phyloP scores from a whole-genome alignment of 768 basidiomycete genomes.

The Leccinum barrowsii region DNA sequence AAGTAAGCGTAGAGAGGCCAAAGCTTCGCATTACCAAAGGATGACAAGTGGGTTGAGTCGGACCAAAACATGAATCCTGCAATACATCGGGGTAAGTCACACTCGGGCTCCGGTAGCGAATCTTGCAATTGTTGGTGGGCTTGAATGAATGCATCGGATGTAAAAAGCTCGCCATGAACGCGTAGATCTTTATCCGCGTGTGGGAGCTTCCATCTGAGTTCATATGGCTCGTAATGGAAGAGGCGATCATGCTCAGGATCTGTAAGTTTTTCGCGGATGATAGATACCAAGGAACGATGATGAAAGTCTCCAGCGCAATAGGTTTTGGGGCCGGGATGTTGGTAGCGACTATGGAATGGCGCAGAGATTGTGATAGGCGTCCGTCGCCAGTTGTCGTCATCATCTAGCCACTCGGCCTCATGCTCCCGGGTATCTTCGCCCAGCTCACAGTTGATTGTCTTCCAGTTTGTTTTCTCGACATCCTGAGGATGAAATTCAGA shows the following conservation, averaged over 20 bases:
- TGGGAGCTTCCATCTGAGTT: neutral
- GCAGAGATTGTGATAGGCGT: neutral
- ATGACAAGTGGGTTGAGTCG: neutral
- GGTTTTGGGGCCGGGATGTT: neutral
- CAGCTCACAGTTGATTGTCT: neutral
- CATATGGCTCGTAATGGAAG: neutral
- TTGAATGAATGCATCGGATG: neutral
- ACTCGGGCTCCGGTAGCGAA: neutral
- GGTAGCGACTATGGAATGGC: neutral
- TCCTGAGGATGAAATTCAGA: neutral
- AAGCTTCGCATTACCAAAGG: neutral
- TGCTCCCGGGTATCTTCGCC: neutral
- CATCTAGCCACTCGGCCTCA: neutral
- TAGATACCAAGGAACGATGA: neutral
- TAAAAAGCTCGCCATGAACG: neutral
- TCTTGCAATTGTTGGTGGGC: neutral
- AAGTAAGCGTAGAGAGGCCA: neutral
- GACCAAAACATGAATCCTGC: neutral
- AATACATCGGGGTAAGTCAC: neutral
- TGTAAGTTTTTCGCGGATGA: neutral
- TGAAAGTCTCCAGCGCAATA: neutral
- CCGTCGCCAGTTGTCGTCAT: neutral
- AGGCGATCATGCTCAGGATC: neutral
- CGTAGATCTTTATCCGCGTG: neutral
- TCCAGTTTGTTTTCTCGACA: neutral